Conservation (phyloP, 2,329 filamentous ascomycete species). For the Hypoxylon sp. region DNA sequence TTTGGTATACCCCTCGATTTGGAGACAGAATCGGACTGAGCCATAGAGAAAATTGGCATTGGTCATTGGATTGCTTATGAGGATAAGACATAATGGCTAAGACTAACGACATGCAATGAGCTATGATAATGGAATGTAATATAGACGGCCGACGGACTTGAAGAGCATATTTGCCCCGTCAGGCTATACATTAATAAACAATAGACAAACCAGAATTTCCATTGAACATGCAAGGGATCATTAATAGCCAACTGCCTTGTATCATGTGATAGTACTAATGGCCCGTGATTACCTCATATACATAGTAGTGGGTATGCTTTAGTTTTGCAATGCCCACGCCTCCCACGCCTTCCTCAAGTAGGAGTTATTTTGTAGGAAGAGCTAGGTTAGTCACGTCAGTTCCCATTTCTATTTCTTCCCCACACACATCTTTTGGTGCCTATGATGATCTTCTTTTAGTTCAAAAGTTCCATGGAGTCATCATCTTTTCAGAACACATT, state of each 20-base stretch:
- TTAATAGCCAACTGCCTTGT: constrained; percentile 1
- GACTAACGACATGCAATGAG: constrained; percentile 34
- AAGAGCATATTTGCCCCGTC: constrained; percentile 1
- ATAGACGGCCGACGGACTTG: constrained; percentile 21
- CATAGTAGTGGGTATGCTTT: not conserved
- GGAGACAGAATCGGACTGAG: constrained; percentile 16
- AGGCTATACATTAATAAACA: constrained; percentile 14
- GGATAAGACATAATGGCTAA: constrained; percentile 29
- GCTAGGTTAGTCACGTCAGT: not conserved
- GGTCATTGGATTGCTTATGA: constrained; percentile 29
- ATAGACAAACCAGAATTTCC: constrained; percentile 17
- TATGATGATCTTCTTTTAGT: not conserved
- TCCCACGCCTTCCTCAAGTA: not conserved
- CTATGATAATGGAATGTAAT: constrained; percentile 37
- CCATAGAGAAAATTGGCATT: constrained; percentile 10
- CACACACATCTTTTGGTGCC: not conserved
- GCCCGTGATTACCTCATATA: not conserved
- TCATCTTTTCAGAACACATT: not conserved
- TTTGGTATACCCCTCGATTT: constrained; percentile 26
- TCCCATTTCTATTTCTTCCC: not conserved
- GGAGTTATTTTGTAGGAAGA: not conserved
- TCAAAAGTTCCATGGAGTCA: not conserved
- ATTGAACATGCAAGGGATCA: not conserved
- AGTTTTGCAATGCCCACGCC: not conserved
- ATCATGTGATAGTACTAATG: not conserved